Evolutionary conservation across 805 yeast genomes (phyloP).

Genomic region (Barnettozyma botsteinii): DNA sequence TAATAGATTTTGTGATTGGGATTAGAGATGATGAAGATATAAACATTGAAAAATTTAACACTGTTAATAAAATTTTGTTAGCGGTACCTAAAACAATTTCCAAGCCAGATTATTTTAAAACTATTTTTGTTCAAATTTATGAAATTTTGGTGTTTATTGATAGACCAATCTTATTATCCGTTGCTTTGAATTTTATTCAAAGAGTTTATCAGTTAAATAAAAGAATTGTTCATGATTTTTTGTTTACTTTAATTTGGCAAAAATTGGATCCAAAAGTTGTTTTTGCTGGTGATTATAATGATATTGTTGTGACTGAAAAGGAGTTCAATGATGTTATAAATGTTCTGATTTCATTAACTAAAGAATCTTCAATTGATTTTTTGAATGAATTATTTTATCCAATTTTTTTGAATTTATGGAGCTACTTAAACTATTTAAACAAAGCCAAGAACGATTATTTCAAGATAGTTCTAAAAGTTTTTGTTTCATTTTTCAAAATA

Average conservation of each 20-base stretch:
- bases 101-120: conserved; percentile 45
- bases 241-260: conserved; percentile 46
- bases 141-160: conserved; percentile 52
- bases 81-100: conserved; percentile 51
- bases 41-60: conserved; percentile 57
- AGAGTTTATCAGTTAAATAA: conserved; percentile 45
- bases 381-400: conserved; percentile 27
- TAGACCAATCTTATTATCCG: conserved; percentile 53
- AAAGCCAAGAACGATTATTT: conserved; percentile 26
- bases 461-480: conserved; percentile 27
- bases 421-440: conserved; percentile 30
- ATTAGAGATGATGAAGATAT: conserved; percentile 67
- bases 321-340: conserved; percentile 57
- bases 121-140: conserved; percentile 60
- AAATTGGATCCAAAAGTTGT: conserved; percentile 36
- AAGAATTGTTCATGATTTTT: conserved; percentile 50
- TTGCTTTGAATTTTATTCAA: conserved; percentile 50
- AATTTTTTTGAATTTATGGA: conserved; percentile 32
- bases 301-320: conserved; percentile 37
- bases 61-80: conserved; percentile 59
- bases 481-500: conserved; percentile 29
- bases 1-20: conserved; percentile 75
- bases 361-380: conserved; percentile 35
- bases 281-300: conserved; percentile 19
- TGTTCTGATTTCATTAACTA: conserved; percentile 57